Evolutionary conservation across 768 basidiomycete genomes (phyloP).

Genomic region (Lactarius indigo): DNA sequence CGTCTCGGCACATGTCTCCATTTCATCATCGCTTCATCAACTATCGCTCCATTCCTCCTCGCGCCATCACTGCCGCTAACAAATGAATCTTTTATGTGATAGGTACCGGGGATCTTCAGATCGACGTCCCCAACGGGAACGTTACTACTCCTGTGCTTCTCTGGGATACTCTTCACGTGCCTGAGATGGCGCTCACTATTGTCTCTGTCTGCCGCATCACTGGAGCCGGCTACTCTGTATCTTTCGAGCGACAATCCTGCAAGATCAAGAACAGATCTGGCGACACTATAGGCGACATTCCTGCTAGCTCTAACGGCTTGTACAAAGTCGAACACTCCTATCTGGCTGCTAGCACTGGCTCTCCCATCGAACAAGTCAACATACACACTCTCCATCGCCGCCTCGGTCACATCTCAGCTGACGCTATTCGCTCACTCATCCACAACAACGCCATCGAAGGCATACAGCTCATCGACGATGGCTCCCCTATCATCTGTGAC

Average conservation of each 20-base stretch:
- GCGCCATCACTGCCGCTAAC: neutral
- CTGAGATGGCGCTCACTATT: constrained; percentile 22
- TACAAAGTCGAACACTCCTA: too few relatives aligned
- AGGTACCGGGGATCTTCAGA: too few relatives aligned
- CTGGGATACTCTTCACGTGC: neutral
- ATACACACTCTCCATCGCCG: neutral
- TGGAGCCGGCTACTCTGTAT: neutral
- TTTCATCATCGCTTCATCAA: constrained; percentile 15
- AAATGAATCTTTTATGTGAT: constrained; percentile 23
- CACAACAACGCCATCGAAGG: too few relatives aligned
- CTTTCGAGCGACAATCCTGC: neutral
- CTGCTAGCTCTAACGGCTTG: neutral
- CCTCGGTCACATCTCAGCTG: constrained; percentile 19
- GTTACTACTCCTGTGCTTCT: constrained; percentile 4
- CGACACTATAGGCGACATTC: neutral
- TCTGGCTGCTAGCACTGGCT: too few relatives aligned
- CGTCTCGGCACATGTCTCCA: constrained; percentile 23
- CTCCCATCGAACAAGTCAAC: neutral
- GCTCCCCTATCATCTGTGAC: too few relatives aligned
- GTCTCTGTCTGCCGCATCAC: constrained; percentile 17
- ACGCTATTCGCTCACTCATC: too few relatives aligned
- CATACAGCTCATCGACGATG: too few relatives aligned
- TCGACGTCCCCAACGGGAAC: neutral
- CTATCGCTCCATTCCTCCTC: constrained; percentile 13
- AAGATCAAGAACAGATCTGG: neutral